These are phyloP conservation scores for Colletotrichum chrysophilum DNA, from an alignment of 2,329 filamentous ascomycete genomes.

Conservation along the genomic window DNA sequence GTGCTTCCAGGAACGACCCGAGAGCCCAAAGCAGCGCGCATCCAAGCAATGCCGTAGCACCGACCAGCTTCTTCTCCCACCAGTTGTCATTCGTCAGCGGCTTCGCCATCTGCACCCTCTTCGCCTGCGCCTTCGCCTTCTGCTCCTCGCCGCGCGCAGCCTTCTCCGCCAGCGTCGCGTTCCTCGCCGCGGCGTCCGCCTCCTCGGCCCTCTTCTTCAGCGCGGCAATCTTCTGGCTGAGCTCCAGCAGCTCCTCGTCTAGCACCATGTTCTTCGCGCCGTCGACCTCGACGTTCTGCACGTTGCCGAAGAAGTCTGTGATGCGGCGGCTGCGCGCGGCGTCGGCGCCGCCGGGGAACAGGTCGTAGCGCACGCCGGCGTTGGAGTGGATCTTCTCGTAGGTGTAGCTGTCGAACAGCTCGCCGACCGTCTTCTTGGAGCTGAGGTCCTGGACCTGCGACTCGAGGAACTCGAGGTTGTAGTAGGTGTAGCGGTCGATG, in stretches of 20 bases:
- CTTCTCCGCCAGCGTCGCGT: conserved; percentile 6
- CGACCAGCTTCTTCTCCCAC: conserved; percentile 69
- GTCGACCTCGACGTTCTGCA: conserved; percentile 94
- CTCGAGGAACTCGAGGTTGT: conserved; percentile 96
- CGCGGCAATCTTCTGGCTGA: conserved; percentile 70
- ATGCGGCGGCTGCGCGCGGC: conserved; percentile 80
- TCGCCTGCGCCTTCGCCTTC: conserved; percentile 22
- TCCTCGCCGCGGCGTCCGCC: conserved; percentile 38
- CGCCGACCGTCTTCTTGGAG: conserved; percentile 88
- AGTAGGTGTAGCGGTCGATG: conserved; percentile 98
- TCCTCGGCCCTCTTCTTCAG: conserved; percentile 55
- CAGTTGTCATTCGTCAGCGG: conserved; percentile 70
- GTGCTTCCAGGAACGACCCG: conserved; percentile 55
- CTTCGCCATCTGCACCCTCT: conserved; percentile 43
- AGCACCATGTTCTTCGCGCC: conserved; percentile 61
- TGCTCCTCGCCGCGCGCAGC: neutral
- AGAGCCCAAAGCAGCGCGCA: conserved; percentile 65
- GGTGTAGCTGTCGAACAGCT: conserved; percentile 96
- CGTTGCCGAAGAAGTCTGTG: conserved; percentile 98
- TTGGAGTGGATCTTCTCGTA: conserved; percentile 93
- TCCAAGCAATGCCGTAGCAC: conserved; percentile 66
- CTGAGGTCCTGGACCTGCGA: conserved; percentile 84
- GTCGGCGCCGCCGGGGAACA: conserved; percentile 86
- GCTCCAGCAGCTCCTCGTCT: conserved; percentile 77
- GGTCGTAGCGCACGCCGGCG: conserved; percentile 90